Evolutionary conservation across 202 grass and related monocot species (phyloP).

Genomic region (Miscanthus sacchariflorus): DNA sequence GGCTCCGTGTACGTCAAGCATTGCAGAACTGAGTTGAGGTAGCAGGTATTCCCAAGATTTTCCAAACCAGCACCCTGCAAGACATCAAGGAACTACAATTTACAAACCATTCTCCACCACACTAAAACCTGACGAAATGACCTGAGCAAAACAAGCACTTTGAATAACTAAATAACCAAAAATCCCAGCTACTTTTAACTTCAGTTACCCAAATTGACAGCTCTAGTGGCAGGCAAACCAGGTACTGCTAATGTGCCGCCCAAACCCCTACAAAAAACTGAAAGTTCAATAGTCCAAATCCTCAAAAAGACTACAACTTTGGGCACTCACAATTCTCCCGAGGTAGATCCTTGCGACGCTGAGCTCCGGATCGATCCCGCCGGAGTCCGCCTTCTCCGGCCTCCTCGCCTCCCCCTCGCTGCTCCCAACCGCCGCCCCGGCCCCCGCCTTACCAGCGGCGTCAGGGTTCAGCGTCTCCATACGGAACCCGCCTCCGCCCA

Average conservation of each 20-base stretch:
- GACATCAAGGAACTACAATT: neutral
- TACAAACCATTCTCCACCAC: neutral
- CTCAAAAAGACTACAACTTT: neutral
- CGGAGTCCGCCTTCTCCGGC: conserved; percentile 51
- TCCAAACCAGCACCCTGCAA: conserved; percentile 92
- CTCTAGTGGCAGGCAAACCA: neutral
- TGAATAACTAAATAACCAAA: neutral
- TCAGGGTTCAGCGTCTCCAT: conserved; percentile 82
- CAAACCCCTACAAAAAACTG: conserved; percentile 33
- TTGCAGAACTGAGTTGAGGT: conserved; percentile 98
- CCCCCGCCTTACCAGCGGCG: conserved; percentile 12
- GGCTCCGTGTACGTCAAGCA: conserved; percentile 98
- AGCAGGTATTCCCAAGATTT: conserved; percentile 99
- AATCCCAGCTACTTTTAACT: neutral
- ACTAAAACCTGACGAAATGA: conserved; percentile 4
- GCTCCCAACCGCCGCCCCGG: conserved; percentile 34
- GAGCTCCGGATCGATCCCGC: conserved; percentile 71
- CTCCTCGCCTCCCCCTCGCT: conserved; percentile 38
- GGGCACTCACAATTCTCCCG: conserved; percentile 78
- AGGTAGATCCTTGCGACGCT: conserved; percentile 77
- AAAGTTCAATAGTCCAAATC: conserved; percentile 24
- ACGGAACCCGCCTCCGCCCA: conserved; percentile 56
- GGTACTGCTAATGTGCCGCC: neutral
- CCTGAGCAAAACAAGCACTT: conserved; percentile 13
- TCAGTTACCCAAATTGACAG: neutral